These are phyloP conservation scores for Nemania abortiva DNA, from an alignment of 2,329 filamentous ascomycete species.

Conservation along the genomic window DNA sequence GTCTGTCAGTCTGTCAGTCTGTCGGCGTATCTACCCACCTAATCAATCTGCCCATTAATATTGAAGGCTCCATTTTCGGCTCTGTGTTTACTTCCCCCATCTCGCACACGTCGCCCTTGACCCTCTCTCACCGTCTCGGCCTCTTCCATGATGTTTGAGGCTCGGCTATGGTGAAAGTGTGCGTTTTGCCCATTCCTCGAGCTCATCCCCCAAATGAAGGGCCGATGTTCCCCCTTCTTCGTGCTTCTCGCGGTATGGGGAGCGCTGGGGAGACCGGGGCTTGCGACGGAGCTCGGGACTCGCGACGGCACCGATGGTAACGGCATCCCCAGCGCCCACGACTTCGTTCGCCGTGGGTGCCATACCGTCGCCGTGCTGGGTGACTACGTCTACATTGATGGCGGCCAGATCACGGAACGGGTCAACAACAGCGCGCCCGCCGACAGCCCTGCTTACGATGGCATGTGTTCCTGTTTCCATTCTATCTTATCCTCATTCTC, in stretches of 20 bases:
- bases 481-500: not conserved
- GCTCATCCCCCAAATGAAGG: conserved; percentile 47
- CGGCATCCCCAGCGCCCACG: conserved; percentile 41
- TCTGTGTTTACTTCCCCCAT: conserved; percentile 15
- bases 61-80: conserved; percentile 29
- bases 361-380: conserved; percentile 50
- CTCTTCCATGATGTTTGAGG: conserved; percentile 45
- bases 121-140: not conserved
- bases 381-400: conserved; percentile 56
- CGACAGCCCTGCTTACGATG: conserved; percentile 43
- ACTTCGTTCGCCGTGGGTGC: conserved; percentile 42
- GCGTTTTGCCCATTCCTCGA: conserved; percentile 33
- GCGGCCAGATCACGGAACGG: conserved; percentile 51
- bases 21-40: no score
- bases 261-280: conserved; percentile 41
- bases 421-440: conserved; percentile 44
- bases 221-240: conserved; percentile 45
- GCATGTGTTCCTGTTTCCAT: conserved; percentile 33
- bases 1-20: no score
- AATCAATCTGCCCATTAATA: no score
- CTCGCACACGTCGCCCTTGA: not conserved
- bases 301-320: conserved; percentile 35
- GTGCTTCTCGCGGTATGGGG: conserved; percentile 48
- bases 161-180: conserved; percentile 43
- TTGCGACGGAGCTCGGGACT: conserved; percentile 38